Percentiles rank a stretch among this genome's conserved stretches.
phyloP scores from a whole-genome alignment of 306 rosid genomes.

The Hippophae gyantsensis region DNA sequence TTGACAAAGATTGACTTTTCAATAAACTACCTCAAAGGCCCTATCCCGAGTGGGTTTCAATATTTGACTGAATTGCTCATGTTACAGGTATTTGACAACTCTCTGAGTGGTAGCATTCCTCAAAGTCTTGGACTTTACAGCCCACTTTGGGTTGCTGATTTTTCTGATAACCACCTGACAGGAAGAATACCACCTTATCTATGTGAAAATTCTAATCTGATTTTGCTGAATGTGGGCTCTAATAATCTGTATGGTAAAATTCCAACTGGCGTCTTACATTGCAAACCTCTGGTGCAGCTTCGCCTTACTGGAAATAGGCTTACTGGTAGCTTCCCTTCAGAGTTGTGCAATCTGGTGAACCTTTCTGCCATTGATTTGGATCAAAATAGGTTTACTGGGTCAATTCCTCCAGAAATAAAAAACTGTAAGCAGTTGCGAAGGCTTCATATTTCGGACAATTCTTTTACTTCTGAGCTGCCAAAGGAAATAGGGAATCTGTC shows the following conservation, averaged over 20 bases:
- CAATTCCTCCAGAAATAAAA: constrained; percentile 51
- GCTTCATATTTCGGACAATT: constrained; percentile 75
- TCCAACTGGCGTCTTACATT: constrained; percentile 55
- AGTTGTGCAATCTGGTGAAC: constrained; percentile 65
- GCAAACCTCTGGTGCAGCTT: constrained; percentile 54
- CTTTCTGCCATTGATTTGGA: constrained; percentile 70
- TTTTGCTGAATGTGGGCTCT: constrained; percentile 55
- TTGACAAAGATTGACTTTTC: constrained; percentile 77
- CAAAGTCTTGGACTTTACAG: constrained; percentile 51
- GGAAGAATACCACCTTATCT: constrained; percentile 74
- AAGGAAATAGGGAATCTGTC: constrained; percentile 73
- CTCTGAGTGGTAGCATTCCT: constrained; percentile 68
- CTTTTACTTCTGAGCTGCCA: constrained; percentile 66
- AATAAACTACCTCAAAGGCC: constrained; percentile 65
- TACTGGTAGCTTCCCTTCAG: constrained; percentile 70
- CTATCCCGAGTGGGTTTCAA: constrained; percentile 70
- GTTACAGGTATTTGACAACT: constrained; percentile 78
- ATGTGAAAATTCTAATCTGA: constrained; percentile 51
- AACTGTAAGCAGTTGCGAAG: constrained; percentile 69
- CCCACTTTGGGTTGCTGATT: constrained; percentile 93
- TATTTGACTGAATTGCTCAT: constrained; percentile 44
- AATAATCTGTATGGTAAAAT: constrained; percentile 60
- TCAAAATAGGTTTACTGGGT: constrained; percentile 70
- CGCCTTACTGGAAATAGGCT: constrained; percentile 56
- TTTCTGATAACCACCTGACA: constrained; percentile 53